These are phyloP conservation scores for Xylariaceae sp. DNA, from an alignment of 2,329 filamentous ascomycete species.

Conservation along the genomic window DNA sequence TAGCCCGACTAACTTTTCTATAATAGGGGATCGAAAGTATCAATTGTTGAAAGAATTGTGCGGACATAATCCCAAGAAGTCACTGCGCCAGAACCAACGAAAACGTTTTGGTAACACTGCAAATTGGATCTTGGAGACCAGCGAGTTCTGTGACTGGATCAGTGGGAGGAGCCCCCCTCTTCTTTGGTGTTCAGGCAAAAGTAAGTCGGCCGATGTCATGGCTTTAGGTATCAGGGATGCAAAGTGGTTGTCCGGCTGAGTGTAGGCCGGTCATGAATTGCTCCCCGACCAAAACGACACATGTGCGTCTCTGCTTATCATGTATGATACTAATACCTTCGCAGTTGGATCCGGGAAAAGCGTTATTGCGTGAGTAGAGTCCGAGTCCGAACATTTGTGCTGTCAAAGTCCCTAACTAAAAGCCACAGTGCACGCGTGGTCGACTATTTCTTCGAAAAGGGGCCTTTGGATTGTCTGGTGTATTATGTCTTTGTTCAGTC, in stretches of 20 bases:
- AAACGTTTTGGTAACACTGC: constrained; percentile 29
- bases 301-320: too few relatives aligned
- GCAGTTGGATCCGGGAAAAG: constrained; percentile 11
- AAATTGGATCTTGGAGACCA: constrained; percentile 18
- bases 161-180: neutral
- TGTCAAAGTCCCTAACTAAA: neutral
- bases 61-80: constrained; percentile 23
- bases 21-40: constrained; percentile 15
- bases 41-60: constrained; percentile 29
- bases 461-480: constrained; percentile 9
- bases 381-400: neutral
- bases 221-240: too few relatives aligned
- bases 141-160: constrained; percentile 14
- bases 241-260: too few relatives aligned
- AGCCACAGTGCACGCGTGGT: constrained; percentile 20
- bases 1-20: neutral
- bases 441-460: constrained; percentile 18
- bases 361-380: constrained; percentile 4
- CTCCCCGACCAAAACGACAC: too few relatives aligned
- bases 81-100: constrained; percentile 27
- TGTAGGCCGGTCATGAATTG: too few relatives aligned
- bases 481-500: constrained; percentile 27
- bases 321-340: neutral
- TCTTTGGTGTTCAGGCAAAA: constrained; percentile 11
- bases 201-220: neutral